Conservation (phyloP, 2,329 filamentous ascomycete genomes). For the Trichoderma simmonsii region DNA sequence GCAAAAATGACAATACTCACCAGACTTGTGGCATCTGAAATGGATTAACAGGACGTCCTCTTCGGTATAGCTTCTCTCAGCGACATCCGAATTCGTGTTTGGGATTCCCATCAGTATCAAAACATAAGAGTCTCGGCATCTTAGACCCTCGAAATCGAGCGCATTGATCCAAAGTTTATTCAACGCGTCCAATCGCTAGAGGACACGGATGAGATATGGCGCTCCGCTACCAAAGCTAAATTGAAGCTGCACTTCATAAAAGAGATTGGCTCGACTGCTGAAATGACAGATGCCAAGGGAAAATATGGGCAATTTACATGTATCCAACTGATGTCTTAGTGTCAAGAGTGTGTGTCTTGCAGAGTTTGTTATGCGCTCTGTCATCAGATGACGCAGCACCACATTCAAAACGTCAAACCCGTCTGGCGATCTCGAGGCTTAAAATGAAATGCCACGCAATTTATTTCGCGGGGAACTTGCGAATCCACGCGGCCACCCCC, state of each 20-base stretch:
- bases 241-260: not conserved
- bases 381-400: not conserved
- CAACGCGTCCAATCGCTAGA: not conserved
- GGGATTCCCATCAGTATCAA: not conserved
- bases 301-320: not conserved
- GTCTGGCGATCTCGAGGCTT: not conserved
- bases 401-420: not conserved
- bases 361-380: not conserved
- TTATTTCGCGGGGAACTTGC: not conserved
- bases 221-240: not conserved
- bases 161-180: not conserved
- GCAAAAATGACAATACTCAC: no score
- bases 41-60: not conserved
- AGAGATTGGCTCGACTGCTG: not conserved
- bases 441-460: not conserved
- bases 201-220: not conserved
- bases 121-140: no score
- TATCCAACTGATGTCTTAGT: rapidly evolving
- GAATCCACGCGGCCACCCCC: not conserved
- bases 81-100: not conserved
- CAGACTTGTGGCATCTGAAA: not conserved
- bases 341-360: not conserved
- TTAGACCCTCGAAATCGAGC: no score
- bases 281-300: not conserved
- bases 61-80: not conserved